Evolutionary conservation across 768 basidiomycete genomes (phyloP), one percentile per base, ranked within the genome.

Genomic region (Lentinula raphanica): DNA sequence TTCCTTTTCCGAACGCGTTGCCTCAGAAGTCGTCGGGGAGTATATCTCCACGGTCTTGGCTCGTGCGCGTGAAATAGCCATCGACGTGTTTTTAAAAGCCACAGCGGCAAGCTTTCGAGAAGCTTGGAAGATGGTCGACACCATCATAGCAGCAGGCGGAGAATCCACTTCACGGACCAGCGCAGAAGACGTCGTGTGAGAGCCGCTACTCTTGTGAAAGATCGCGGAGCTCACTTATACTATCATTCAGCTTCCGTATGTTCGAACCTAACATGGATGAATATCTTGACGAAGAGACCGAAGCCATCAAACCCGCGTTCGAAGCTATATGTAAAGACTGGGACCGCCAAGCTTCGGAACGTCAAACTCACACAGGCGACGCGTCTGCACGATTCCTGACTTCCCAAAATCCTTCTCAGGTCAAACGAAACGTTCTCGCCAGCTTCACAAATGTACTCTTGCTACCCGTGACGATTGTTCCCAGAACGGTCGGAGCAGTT

Each of bases 191-290:
- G 82, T 95, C 42, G 78, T 96, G 88, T 96, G 66, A 65, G 86
- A 78, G 8, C 53, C 59, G 25, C n/a, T 38, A 45, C 27, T 28
- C 17, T 40, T 29, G n/a, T 29, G 15, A 9, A 56, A 25, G 19
- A 25, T 53, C 21, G 36, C 32, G 23, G 23, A 12, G 17, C 12
- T 49, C 58, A 56, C 51, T 49, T 35, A 44, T 25, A 62, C 67
- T 49, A 61, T 64, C 44, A 11, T 56, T 28, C 46, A 95, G 94
- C 12, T 96, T 92, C 69, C 83, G 80, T 46, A 97, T 98, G 93
- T 98, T 98, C 64, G 95, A 98, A 70, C 76, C 81, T 9, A 90
- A 95, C 69, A 97, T 98, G 92, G 95, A 97, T 67, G 95, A 98
- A 66, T 98, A 98, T 65, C 86, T 98, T 2, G 90, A 94, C 59